A percentile compares a stretch with the other conserved stretches of the same genome.
These are phyloP conservation scores for Pseudogymnoascus sp. DNA, from an alignment of 2,329 filamentous ascomycete species.

Conservation along the genomic window DNA sequence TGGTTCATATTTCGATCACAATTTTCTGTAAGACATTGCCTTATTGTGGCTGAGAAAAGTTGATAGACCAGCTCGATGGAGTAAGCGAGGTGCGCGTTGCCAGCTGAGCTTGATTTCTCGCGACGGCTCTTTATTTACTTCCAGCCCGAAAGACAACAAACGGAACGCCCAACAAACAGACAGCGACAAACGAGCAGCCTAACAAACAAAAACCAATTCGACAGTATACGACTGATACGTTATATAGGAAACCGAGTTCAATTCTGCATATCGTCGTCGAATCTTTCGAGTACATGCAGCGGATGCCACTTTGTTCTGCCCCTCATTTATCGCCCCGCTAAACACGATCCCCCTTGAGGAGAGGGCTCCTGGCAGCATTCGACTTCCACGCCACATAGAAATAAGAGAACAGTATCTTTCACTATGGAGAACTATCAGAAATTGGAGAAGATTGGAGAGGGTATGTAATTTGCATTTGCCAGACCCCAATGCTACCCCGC, in stretches of 20 bases:
- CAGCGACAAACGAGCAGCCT: neutral
- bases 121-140: conserved; percentile 9
- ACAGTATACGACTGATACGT: neutral
- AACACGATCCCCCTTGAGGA: conserved; percentile 15
- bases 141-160: conserved; percentile 7
- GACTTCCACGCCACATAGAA: conserved; percentile 24
- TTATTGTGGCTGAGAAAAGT: neutral
- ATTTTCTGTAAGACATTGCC: neutral
- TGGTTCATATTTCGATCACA: neutral
- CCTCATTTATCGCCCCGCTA: conserved; percentile 28
- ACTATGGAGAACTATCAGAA: conserved; percentile 94
- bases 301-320: conserved; percentile 21
- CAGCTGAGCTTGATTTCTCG: conserved; percentile 6
- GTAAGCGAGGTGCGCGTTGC: conserved; percentile 7
- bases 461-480: conserved; percentile 41
- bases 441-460: conserved; percentile 93
- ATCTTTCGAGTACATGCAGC: conserved; percentile 15
- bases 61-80: neutral
- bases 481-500: neutral
- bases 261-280: neutral
- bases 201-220: neutral
- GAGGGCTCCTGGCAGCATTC: conserved; percentile 25
- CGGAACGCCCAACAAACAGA: neutral
- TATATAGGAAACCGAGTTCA: neutral
- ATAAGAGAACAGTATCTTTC: conserved; percentile 15